Base-by-base conservation (phyloP, 192 early-diverging fungal species). In the Coemansia sp. region DNA sequence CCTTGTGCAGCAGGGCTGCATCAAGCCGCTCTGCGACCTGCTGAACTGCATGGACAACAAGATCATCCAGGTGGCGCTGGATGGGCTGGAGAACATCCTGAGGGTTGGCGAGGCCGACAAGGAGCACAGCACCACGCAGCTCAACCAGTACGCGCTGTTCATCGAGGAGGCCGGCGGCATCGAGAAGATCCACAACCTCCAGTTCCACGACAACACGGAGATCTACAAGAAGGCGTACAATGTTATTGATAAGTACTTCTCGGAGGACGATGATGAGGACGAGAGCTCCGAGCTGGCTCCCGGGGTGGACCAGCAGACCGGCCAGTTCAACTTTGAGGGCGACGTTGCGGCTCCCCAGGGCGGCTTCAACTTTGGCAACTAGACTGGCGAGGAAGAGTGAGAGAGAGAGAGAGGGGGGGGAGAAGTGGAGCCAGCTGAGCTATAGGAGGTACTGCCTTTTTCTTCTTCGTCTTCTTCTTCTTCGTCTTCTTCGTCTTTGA, bases 211-310 rank as follows among this genome's bases (percentile, higher is more conserved):
- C 67, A 98, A 96, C 72, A 76, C 79, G n/a, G 96, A 96, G 26
- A 94, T 99, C 70, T 98, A 99, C 89, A 91, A 89, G 84, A 98
- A 99, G 85, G 91, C 94, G 0, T 98, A 96, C 81, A 72, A 79
- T 64, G 93, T 99, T 76, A 97, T 99, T 65, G 95, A 97, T 84
- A 94, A 90, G 83, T 99, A 97, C 88, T 99, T 96, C 82, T 80
- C 78, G 45, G 95, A 97, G 7, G 93, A 94, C 1, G 92, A 86
- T 32, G 92, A 90, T 16, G 93, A 93, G 38, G 91, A 91, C 37
- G 82, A 84, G 54, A 86, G 77, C 68, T 73, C 43, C 59, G 80
- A 80, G 37, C 73, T 96, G 65, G 88, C 85, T 52, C 91, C 93
- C 13, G 86, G 88, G 37, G 86, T 93, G 52, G 89, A 94, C 80